Evolutionary conservation across 139 green algal genomes (phyloP), one percentile per base, ranked within the genome.

Genomic region (Asterochloris erici): DNA sequence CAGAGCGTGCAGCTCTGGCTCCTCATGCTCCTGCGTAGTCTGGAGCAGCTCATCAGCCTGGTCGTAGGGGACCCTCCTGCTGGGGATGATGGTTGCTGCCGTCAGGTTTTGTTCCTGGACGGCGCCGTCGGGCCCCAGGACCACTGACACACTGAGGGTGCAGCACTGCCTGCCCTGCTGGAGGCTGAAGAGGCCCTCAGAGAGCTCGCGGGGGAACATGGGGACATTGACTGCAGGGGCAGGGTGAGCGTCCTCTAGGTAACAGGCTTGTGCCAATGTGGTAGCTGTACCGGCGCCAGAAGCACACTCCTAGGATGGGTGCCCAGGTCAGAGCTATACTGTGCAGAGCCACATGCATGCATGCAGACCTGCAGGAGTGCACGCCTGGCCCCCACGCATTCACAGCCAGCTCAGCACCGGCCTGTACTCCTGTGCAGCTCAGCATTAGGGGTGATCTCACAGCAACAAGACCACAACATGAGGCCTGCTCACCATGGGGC

Each of bases 121-220:
- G 14, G 62, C 83, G 73, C 94, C 94, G 62, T 95, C 93, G 1
- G 68, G 28, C 6, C 69, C 38, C 54, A 97, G 85, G 13, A 81
- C 73, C 15, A 89, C 86, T 24, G 88, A 74, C 15, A 97, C 78
- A 73, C 83, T 93, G 74, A 97, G 79, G 29, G 83, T 73, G 27
- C 38, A 68, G 27, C 60, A 83, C 11, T 79, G 77, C 64, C 85
- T 10, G 63, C 81, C 88, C 62, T 82, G 38, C 1, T 79, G 28
- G 75, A 98, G 82, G 83, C 89, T 96, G 88, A 98, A 98, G 11
- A 89, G 89, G 16, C 92, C 94, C 74, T 90, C 85, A 17, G 95
- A 90, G 63, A 98, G 87, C 24, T 9, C 23, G 9, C 77, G 63
- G 0, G 95, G 95, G 83, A 98, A 96, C 95, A 98, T 98, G 74